Conservation (phyloP, 176 grass and related monocot species). For the Pharus latifolius region DNA sequence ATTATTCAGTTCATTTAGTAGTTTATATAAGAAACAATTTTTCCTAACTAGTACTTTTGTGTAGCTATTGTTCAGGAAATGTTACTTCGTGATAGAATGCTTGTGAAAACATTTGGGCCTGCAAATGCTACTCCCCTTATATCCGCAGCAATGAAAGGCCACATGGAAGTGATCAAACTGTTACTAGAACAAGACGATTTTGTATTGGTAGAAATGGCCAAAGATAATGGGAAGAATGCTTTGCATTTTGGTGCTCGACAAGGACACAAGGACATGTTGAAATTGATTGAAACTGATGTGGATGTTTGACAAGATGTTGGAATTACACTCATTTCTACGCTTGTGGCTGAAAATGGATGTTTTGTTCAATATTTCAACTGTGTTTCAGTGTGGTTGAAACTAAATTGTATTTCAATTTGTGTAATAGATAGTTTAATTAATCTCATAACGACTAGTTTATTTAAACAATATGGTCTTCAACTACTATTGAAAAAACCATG, state of each 20-base stretch:
- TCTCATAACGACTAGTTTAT: too few species aligned
- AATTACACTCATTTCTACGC: too few species aligned
- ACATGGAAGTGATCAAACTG: slow-evolving; percentile 55
- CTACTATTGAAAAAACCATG: too few species aligned
- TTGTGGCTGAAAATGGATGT: too few species aligned
- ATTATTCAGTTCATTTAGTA: not conserved
- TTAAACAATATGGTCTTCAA: too few species aligned
- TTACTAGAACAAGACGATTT: slow-evolving; percentile 64
- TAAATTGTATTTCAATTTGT: too few species aligned
- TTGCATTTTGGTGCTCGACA: slow-evolving; percentile 90
- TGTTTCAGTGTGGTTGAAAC: too few species aligned
- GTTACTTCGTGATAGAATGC: slow-evolving; percentile 33
- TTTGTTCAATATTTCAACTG: too few species aligned
- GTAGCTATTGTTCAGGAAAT: slow-evolving; percentile 76
- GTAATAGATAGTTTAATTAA: too few species aligned
- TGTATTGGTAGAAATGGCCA: slow-evolving; percentile 62
- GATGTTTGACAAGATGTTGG: too few species aligned
- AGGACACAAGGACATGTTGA: slow-evolving; percentile 71
- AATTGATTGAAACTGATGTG: too few species aligned
- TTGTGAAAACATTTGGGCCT: slow-evolving; percentile 74
- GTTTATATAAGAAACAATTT: not conserved
- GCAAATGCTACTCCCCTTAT: slow-evolving; percentile 72
- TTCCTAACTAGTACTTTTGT: slow-evolving; percentile 8
- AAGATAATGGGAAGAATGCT: slow-evolving; percentile 84
- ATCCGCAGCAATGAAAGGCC: slow-evolving; percentile 77